Base-by-base conservation (phyloP, 768 basidiomycete genomes). In the Zangia roseola region DNA sequence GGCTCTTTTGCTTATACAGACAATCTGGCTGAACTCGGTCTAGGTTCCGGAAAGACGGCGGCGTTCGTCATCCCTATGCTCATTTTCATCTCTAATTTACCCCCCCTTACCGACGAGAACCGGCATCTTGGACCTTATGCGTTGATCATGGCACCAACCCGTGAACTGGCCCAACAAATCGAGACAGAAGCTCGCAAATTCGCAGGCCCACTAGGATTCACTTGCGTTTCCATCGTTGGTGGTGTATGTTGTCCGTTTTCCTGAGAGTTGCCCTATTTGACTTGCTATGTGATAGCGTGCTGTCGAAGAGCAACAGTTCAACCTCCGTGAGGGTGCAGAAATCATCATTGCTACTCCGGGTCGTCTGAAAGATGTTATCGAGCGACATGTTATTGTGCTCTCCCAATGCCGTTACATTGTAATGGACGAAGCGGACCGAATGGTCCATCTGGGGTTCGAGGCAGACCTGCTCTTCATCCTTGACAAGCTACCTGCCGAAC, bases 371-470 rank as follows among this genome's bases (percentile, higher is more conserved):
- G 97, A 98, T 64, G 92, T 97, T 47, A 86, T 99, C 52, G 95
- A 99, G 71, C 84, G 94, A 19, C 91, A 89, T 67, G 92, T 98
- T 39, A 78, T 99, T 36, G 97, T 99, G 17, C 79, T 99, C 37
- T 88, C 90, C 7, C 97, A 99, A 69, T 98, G 97, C 69, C 91
- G 92, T 2, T 98, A 99, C 63, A 86, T 99, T 50, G 95, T 99
- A 57, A 97, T 99, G 97, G 97, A 99, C 67, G 97, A 99, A 76
- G 97, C 97, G 14, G 97, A 99, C 68, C 83, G 97, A 43, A 98
- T 99, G 97, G 94, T 99, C 53, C 86, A 94, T 62, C 83, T 98
- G 25, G 97, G 97, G 14, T 99, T 99, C 65, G 97, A 99, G 69
- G 82, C 80, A 14, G 94, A 97, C 65, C 72, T 99, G 39, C 92